Base-by-base conservation (phyloP, 495 filamentous ascomycete species). In the Penicillium chermesinum region DNA sequence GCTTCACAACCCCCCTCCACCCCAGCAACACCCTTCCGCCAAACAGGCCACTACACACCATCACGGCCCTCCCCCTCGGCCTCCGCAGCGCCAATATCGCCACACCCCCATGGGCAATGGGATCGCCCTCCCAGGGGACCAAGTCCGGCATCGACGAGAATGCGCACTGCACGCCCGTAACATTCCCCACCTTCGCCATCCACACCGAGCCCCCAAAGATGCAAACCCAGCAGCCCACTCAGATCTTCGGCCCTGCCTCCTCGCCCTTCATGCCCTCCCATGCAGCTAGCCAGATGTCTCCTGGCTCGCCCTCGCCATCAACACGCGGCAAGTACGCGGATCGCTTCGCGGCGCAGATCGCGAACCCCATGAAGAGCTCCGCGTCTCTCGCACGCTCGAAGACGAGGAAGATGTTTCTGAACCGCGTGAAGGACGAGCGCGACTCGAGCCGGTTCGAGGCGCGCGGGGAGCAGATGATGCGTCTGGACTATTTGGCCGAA, bases 401-500 rank as follows among this genome's bases (percentile, higher is more conserved):
- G 32, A 62, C 66, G 18, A 71, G 59, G 49, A 66, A 57, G 27
- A 84, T 86, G 43, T 98, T 94, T 55, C 66, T 96, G 21, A 80
- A 85, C 55, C 87, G 84, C 42, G 83, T 96, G n/a, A 73, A 81
- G 56, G 79, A 82, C 51, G 76, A 79, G 32, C 72, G 83, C 2
- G 87, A 95, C 57, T 75, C 63, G 80, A 84, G 78, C 63, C 83
- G 65, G 48, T 79, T 64, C 72, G 88, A 69, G 79, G 81, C 33
- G 71, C 68, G 88, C 1, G 86, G 88, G 38, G 88, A 96, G 48
- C 85, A 94, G 76, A 82, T 94, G 44, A 62, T 69, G 59, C 62
- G 59, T 30, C 59, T 70, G 58, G 72, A 74, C 53, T 52, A 65
- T 52, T 46, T 69, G 25, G 71, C 73, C 27, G 77, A 80, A 55